A percentile compares a stretch with the other conserved stretches of the same genome.
These are phyloP conservation scores for Aspergillus caelatus DNA, from an alignment of 2,329 filamentous ascomycete species.

Conservation along the genomic window DNA sequence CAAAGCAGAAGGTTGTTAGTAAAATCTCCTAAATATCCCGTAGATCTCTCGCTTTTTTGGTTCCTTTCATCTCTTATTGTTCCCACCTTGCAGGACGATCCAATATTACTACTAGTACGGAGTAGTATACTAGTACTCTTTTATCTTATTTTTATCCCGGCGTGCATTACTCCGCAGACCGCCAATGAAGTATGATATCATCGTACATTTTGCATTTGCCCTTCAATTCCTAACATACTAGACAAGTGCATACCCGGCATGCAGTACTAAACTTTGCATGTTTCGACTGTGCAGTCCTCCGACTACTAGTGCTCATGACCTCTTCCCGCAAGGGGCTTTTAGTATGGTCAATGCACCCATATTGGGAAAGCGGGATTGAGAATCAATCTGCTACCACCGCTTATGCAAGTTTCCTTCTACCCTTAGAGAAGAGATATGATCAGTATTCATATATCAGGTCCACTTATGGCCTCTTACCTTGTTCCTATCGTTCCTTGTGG, in stretches of 20 bases:
- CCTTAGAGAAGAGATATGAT: neutral
- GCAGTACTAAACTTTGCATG: neutral
- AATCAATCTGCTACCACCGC: neutral
- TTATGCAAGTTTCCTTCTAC: neutral
- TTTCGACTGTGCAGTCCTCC: neutral
- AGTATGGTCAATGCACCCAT: neutral
- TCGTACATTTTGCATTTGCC: neutral
- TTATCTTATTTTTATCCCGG: neutral
- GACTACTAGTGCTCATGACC: neutral
- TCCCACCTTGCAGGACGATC: too few relatives aligned
- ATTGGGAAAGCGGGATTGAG: neutral
- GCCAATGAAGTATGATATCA: neutral
- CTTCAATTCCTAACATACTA: neutral
- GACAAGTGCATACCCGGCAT: neutral
- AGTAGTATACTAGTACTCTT: too few relatives aligned
- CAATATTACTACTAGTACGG: too few relatives aligned
- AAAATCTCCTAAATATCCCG: neutral
- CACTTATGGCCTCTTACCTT: neutral
- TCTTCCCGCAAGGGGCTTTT: neutral
- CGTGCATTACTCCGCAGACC: neutral
- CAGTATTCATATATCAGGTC: neutral
- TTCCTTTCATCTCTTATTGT: too few relatives aligned
- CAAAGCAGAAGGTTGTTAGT: neutral
- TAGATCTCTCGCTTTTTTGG: too few relatives aligned
- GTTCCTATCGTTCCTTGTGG: neutral